Conservation (phyloP, 768 basidiomycete species). For the Amanita subjunquillea region DNA sequence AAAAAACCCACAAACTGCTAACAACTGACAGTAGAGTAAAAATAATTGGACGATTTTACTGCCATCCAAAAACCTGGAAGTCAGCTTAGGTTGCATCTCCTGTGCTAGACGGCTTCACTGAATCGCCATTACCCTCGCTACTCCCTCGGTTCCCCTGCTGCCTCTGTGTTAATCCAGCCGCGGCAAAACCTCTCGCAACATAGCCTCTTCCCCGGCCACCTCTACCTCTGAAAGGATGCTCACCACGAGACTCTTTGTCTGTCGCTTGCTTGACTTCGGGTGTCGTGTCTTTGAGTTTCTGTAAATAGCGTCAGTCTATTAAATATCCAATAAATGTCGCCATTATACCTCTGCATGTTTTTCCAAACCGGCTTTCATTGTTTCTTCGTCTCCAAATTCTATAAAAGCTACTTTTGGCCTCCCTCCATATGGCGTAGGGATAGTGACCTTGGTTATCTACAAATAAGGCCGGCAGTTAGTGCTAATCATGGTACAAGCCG, state of each 20-base stretch:
- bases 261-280: conserved; percentile 67
- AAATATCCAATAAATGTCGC: neutral
- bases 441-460: conserved; percentile 61
- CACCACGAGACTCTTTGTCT: conserved; percentile 39
- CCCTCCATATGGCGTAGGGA: conserved; percentile 38
- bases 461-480: neutral
- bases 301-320: neutral
- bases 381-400: conserved; percentile 83
- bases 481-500: neutral
- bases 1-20: neutral
- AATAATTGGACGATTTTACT: neutral
- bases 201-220: conserved; percentile 35
- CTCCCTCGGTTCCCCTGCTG: conserved; percentile 11
- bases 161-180: conserved; percentile 48
- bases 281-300: conserved; percentile 61
- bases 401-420: conserved; percentile 69
- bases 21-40: neutral
- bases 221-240: conserved; percentile 22
- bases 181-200: conserved; percentile 49
- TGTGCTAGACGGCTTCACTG: conserved; percentile 3
- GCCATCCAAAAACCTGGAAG: neutral
- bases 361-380: conserved; percentile 71
- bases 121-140: conserved; percentile 10
- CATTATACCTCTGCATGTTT: conserved; percentile 60
- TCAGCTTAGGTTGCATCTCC: neutral